A percentile compares a stretch with the other conserved stretches of the same genome.
phyloP scores from a whole-genome alignment of 2,329 filamentous ascomycete genomes.

The Alternaria longipes region DNA sequence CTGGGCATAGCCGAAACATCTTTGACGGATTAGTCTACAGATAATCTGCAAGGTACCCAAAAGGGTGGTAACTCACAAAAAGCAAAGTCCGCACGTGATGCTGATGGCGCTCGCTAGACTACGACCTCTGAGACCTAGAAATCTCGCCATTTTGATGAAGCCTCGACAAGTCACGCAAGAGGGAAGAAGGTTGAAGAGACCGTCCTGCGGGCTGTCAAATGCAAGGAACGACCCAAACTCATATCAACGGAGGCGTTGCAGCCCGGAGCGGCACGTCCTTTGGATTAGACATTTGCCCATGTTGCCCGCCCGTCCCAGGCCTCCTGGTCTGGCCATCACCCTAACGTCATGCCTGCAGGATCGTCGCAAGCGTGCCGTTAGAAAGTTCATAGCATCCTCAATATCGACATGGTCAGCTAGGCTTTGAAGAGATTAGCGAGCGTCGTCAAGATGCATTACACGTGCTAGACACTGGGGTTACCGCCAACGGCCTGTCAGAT shows the following conservation, averaged over 20 bases:
- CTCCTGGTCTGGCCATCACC: conserved; percentile 8
- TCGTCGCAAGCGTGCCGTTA: conserved; percentile 13
- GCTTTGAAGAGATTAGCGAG: conserved; percentile 4
- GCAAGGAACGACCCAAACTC: conserved; percentile 2
- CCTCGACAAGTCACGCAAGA: background rate
- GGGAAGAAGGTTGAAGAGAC: background rate
- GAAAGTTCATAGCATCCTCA: conserved; percentile 1
- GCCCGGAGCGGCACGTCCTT: conserved; percentile 1
- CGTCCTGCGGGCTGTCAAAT: background rate
- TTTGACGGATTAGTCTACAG: conserved; percentile 30
- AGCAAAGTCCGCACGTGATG: conserved; percentile 39
- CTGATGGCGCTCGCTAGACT: conserved; percentile 34
- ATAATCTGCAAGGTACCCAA: background rate
- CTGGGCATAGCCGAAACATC: conserved; percentile 67
- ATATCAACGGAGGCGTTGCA: background rate
- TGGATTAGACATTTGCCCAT: conserved; percentile 6
- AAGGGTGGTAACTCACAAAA: conserved; percentile 30
- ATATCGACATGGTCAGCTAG: background rate
- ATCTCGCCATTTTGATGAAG: conserved; percentile 30
- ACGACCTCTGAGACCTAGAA: conserved; percentile 33
- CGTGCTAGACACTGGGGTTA: background rate
- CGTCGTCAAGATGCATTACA: conserved; percentile 7
- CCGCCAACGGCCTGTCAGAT: background rate
- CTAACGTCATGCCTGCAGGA: conserved; percentile 15
- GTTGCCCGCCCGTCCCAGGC: conserved; percentile 8